Evolutionary conservation across 2,329 filamentous ascomycete genomes (phyloP), one percentile per base, ranked within the genome.

Genomic region (Nigrograna mackinnonii): DNA sequence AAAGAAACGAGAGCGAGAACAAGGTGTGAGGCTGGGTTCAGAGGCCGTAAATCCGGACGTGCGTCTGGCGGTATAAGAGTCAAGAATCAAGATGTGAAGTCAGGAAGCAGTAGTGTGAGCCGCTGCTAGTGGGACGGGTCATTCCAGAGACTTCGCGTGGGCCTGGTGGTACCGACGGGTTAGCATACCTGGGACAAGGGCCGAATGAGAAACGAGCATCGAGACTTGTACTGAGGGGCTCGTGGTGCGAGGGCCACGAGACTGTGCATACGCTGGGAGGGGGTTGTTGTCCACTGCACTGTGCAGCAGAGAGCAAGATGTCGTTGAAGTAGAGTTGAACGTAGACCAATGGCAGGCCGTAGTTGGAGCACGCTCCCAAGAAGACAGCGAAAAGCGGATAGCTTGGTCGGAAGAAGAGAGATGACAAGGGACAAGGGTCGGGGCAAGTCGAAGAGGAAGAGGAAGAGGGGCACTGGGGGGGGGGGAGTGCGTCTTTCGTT

Each of bases 231-330:
- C n/a, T n/a, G 54, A 43, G 46, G 54, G 33, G 43, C 42, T 58
- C 51, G 53, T 60, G 54, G 49, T 52, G 46, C 58, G 56, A 58
- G 47, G 60, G 55, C 59, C 59, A 62, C 62, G 61, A 67, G 59
- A 58, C 52, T 48, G 44, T 60, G 62, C 61, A 62, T 58, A 52
- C 43, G 50, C 48, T 57, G 58, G 55, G 50, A n/a, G n/a, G n/a
- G n/a, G n/a, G n/a, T n/a, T n/a, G n/a, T n/a, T n/a, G n/a, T n/a
- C 59, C 59, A 62, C 62, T 60, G 66, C 58, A 58, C 52, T 48
- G 44, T 60, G 62, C 61, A 62, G 57, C 52, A 41, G 50, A 47
- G 57, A 57, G 55, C 50, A 43, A 56, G 35, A 47, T 61, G 52
- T 53, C 53, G 51, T 60, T 62, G 28, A 44, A 28, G 21, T 44